Base-by-base conservation (phyloP, 208 protist genomes). In the Acanthamoeba culbertsoni region DNA sequence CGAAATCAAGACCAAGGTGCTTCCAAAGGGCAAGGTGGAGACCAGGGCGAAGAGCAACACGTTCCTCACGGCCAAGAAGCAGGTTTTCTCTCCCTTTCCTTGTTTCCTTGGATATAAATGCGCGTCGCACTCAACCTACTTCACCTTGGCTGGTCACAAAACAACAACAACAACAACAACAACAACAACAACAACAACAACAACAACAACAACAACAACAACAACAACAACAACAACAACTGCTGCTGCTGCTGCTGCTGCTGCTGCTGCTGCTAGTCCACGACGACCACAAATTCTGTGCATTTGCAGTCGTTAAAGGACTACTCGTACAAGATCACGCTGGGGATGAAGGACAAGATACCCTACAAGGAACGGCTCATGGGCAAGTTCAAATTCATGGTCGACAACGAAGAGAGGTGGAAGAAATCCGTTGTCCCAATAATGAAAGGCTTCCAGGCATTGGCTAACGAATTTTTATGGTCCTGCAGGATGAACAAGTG, bases 321-420 rank as follows among this genome's bases (percentile, higher is more conserved):
- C 53, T 89, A 65, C 79, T 16, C 35, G 28, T 89, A 63, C 79
- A 89, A 89, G 40, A 89, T 89, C 79, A 89, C 51, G 5, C 53
- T 89, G 26, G 35, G 37, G 18, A 35, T 63, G 6, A 89, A 89
- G 4, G 48, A n/a, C 45, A 89, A 57, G 40, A 89, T 65, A 2
- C 79, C 53, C 53, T 68, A 89, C 51, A 42, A 63, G 35, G 53
- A 89, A 51, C 23, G 33, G 33, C 33, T 89, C 33, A 57, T 89
- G 51, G 79, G 79, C 79, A 89, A 89, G 35, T 89, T 89, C 79
- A 65, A 89, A 51, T 89, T 89, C n/a, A 43, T 82, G 35, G 71
- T 82, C n/a, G 71, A 82, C 42, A 53, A 35, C 1, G 71, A 82
- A 16, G 71, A 82, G 1, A 46, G 71, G 71, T 82, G 4, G n/a